Percentiles rank a stretch among this genome's conserved stretches.
These are phyloP conservation scores for Tetradesmus obliquus DNA, from an alignment of 139 green algal genomes.

Conservation along the genomic window DNA sequence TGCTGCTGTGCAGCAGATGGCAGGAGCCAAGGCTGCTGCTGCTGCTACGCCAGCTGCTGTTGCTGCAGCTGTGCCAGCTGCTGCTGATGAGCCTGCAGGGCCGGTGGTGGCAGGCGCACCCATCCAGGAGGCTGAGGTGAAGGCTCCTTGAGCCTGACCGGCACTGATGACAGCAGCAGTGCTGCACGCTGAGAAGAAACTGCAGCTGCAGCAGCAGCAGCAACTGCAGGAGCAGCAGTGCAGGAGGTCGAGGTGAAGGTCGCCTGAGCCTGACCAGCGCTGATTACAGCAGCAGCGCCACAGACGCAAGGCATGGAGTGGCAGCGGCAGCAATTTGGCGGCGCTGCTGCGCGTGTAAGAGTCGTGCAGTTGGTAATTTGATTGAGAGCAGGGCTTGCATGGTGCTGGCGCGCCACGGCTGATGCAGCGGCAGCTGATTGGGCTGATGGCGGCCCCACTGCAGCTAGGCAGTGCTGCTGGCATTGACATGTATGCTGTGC, in stretches of 20 bases:
- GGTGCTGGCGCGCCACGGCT: background rate
- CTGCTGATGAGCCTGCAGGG: background rate
- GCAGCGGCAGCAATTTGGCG: background rate
- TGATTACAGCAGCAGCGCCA: too few species aligned
- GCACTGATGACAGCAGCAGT: too few species aligned
- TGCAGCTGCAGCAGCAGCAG: too few species aligned
- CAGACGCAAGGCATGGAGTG: background rate
- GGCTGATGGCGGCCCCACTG: background rate
- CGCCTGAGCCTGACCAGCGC: too few species aligned
- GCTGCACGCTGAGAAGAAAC: too few species aligned
- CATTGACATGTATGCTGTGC: background rate
- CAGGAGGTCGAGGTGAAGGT: too few species aligned
- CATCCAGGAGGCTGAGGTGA: background rate
- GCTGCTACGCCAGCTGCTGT: background rate
- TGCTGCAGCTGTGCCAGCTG: background rate
- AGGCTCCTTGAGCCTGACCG: background rate
- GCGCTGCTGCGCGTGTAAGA: background rate
- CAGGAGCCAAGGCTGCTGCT: background rate
- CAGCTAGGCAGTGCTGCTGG: background rate
- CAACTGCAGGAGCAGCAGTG: too few species aligned
- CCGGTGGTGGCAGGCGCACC: background rate
- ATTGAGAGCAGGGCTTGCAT: background rate
- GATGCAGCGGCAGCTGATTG: too few species aligned
- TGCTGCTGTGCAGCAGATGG: background rate
- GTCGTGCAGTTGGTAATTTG: background rate